A percentile compares a stretch with the other conserved stretches of the same genome.
phyloP scores from a whole-genome alignment of 495 filamentous ascomycete species.

The Pyronema omphalodes region DNA sequence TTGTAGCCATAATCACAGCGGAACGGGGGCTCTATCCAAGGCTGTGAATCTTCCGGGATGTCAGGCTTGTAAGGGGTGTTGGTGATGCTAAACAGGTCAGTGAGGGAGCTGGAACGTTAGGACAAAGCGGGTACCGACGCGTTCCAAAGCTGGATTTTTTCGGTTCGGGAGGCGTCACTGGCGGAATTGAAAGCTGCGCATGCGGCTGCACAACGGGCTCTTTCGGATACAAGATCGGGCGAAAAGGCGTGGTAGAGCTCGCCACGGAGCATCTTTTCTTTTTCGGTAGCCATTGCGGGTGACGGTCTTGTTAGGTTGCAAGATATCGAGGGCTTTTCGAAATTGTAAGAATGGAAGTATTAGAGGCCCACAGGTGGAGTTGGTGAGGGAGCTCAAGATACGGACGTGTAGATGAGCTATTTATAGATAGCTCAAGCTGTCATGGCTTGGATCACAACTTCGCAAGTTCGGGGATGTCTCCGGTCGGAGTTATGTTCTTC shows the following conservation, averaged over 20 bases:
- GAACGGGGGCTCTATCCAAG: conserved; percentile 56
- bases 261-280: conserved; percentile 32
- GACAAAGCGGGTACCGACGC: conserved; percentile 35
- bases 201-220: conserved; percentile 40
- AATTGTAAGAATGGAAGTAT: not conserved
- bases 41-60: conserved; percentile 37
- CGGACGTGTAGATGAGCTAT: too few relatives aligned
- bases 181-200: conserved; percentile 45
- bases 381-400: not conserved
- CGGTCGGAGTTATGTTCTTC: too few relatives aligned
- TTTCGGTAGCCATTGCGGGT: conserved; percentile 3
- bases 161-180: conserved; percentile 35
- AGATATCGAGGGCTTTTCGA: not conserved
- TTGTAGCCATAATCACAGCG: conserved; percentile 62
- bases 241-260: conserved; percentile 34
- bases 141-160: conserved; percentile 48
- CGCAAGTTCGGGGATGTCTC: too few relatives aligned
- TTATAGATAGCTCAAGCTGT: too few relatives aligned
- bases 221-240: conserved; percentile 33
- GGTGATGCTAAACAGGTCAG: conserved; percentile 44
- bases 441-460: too few relatives aligned
- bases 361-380: not conserved
- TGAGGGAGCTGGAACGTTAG: conserved; percentile 1
- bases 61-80: conserved; percentile 40
- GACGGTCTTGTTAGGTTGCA: not conserved